Evolutionary conservation across 768 basidiomycete genomes (phyloP), one percentile per base, ranked within the genome.

Genomic region (Mycena epipterygia): DNA sequence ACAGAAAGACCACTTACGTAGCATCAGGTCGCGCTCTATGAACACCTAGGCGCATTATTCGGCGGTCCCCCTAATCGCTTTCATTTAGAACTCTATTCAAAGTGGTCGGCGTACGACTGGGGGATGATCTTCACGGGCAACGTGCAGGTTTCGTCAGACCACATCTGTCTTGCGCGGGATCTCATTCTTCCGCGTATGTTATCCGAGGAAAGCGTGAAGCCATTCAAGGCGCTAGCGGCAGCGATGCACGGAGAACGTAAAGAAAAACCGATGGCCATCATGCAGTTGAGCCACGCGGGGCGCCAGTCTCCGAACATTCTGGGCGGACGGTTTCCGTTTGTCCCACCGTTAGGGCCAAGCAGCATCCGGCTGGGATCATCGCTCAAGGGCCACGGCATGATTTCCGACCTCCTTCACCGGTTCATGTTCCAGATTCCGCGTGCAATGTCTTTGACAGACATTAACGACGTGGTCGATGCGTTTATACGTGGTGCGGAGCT

Each of bases 111-210:
- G 60, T 88, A 92, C 14, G 86, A 86, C 53, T 98, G 95, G 95
- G 97, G 95, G 0, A 94, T 98, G 86, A 82, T 97, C 52, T 78
- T 97, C 32, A 95, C 96, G 0, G 97, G 97, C 5, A 96, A 96
- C 72, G 87, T 95, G 5, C 92, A 93, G 75, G 89, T 96, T 30
- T 85, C 86, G 30, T 68, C 69, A 0, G 78, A 83, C 1, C 95
- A 96, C 76, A 83, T 95, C 3, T 82, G 89, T 5, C 82, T 96
- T 29, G 94, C 93, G 21, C 87, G 92, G 39, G 95, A 95, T 76
- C 81, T 94, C 11, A 79, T 89, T n/a, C 71, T 93, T 3, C 93
- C 93, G 0, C 73, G 75, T 13, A 72, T 70, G 0, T 63, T 90
- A 58, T 81, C 82, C 3, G 77, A 85, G 16, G 81, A 84, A 16